phyloP scores from a whole-genome alignment of 805 yeast genomes.

The Gaillardinia entomophila region DNA sequence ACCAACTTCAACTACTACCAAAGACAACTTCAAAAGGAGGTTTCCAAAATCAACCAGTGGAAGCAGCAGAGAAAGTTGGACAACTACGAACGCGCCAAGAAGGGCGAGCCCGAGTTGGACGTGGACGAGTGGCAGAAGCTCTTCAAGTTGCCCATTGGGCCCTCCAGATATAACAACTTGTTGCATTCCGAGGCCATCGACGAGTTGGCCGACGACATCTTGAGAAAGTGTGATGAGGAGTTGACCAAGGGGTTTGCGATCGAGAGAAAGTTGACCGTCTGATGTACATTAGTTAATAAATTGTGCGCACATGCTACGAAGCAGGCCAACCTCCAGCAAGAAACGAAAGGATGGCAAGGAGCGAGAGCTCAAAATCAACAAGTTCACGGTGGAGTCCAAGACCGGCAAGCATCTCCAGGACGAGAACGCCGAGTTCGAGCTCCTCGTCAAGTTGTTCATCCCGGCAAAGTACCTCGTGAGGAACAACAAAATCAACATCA shows the following conservation, averaged over 20 bases:
- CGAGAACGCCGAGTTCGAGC: conserved; percentile 30
- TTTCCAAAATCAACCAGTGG: conserved; percentile 68
- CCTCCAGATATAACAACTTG: conserved; percentile 69
- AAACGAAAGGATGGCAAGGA: too few relatives aligned
- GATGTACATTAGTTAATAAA: neutral
- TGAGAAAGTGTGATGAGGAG: conserved; percentile 63
- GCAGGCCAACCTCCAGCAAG: too few relatives aligned
- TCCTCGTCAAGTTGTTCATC: conserved; percentile 11
- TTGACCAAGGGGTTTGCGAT: conserved; percentile 57
- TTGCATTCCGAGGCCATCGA: conserved; percentile 63
- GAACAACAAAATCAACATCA: conserved; percentile 20
- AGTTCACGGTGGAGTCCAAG: too few relatives aligned
- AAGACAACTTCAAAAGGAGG: conserved; percentile 67
- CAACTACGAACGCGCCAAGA: conserved; percentile 53
- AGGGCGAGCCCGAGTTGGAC: conserved; percentile 49
- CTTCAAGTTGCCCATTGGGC: conserved; percentile 67
- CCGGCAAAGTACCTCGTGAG: conserved; percentile 20
- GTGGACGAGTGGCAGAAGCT: conserved; percentile 62
- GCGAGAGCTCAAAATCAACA: too few relatives aligned
- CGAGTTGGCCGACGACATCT: conserved; percentile 64
- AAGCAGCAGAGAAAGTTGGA: conserved; percentile 63
- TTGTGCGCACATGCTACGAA: too few relatives aligned
- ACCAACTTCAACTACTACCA: conserved; percentile 78
- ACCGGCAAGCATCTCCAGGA: too few relatives aligned
- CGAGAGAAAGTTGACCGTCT: conserved; percentile 43